Percentiles rank a stretch among this genome's conserved stretches.
These are phyloP conservation scores for Ustilago shanxiensis DNA, from an alignment of 1,284 basidiomycete genomes.

Conservation along the genomic window DNA sequence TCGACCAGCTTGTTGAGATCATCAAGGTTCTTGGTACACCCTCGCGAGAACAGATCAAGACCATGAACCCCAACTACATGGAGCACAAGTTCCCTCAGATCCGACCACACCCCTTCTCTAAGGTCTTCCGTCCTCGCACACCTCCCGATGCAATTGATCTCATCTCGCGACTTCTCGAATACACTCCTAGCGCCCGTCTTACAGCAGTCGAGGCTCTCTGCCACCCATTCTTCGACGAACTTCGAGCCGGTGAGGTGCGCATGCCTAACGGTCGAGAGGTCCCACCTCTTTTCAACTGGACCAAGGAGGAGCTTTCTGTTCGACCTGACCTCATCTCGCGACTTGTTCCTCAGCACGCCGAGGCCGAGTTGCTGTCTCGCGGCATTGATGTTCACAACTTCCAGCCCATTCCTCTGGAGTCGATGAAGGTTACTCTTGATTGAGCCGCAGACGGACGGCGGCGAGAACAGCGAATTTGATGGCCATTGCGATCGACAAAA, in stretches of 20 bases:
- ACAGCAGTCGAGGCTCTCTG: constrained; percentile 85
- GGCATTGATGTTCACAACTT: constrained; percentile 91
- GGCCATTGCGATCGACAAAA: too few species aligned
- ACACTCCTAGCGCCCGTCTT: constrained; percentile 92
- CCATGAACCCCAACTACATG: constrained; percentile 99
- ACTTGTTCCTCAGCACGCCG: constrained; percentile 89
- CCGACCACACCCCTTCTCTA: constrained; percentile 77
- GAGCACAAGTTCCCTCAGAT: constrained; percentile 99
- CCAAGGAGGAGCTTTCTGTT: constrained; percentile 94
- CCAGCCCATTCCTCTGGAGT: constrained; percentile 71
- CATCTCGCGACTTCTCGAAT: constrained; percentile 93
- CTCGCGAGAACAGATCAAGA: constrained; percentile 99
- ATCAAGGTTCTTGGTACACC: constrained; percentile 99
- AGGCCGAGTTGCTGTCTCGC: constrained; percentile 86
- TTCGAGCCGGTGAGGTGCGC: constrained; percentile 81
- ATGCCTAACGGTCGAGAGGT: constrained; percentile 98
- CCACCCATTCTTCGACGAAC: constrained; percentile 97
- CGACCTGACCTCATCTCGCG: constrained; percentile 92
- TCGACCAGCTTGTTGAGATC: constrained; percentile 99
- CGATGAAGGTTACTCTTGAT: constrained; percentile 69
- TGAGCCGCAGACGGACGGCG: constrained; percentile 24
- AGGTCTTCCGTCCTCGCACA: constrained; percentile 98
- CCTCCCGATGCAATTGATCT: constrained; percentile 95
- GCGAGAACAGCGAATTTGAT: too few species aligned
- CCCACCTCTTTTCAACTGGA: constrained; percentile 94